phyloP scores from a whole-genome alignment of 768 basidiomycete genomes.

The Sarcodon sp. region DNA sequence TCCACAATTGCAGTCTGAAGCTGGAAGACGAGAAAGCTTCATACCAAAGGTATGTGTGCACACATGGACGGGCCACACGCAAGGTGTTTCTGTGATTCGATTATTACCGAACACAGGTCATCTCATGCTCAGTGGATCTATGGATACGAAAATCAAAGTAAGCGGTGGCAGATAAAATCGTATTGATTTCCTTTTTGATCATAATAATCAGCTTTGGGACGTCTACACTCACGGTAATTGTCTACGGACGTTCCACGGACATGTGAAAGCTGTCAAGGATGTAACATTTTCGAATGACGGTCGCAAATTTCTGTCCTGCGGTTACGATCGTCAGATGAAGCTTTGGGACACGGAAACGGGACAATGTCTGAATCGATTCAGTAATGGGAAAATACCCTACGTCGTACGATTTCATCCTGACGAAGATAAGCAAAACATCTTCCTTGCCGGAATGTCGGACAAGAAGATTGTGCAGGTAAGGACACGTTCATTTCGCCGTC shows the following conservation, averaged over 20 bases:
- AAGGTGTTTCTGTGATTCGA: conserved; percentile 88
- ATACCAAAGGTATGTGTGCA: conserved; percentile 94
- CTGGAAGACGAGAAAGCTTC: conserved; percentile 82
- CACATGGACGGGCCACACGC: conserved; percentile 97
- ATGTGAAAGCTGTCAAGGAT: conserved; percentile 94
- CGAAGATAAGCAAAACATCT: conserved; percentile 89
- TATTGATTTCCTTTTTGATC: background rate
- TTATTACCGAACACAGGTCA: conserved; percentile 91
- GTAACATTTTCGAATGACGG: conserved; percentile 94
- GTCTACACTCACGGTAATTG: conserved; percentile 96
- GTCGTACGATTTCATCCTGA: conserved; percentile 95
- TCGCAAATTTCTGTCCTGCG: conserved; percentile 77
- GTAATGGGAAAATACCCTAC: conserved; percentile 96
- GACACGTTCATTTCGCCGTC: background rate
- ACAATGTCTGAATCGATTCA: conserved; percentile 92
- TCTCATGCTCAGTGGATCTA: conserved; percentile 83
- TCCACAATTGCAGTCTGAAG: conserved; percentile 66
- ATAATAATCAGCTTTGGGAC: conserved; percentile 74
- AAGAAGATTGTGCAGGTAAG: conserved; percentile 96
- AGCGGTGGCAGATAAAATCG: conserved; percentile 6
- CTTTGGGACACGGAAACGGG: conserved; percentile 99
- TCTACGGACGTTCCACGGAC: conserved; percentile 93
- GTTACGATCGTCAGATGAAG: conserved; percentile 96
- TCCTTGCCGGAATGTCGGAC: conserved; percentile 97
- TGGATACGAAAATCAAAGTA: conserved; percentile 99